phyloP scores from a whole-genome alignment of 768 basidiomycete genomes.

The Tulasnella sp. region DNA sequence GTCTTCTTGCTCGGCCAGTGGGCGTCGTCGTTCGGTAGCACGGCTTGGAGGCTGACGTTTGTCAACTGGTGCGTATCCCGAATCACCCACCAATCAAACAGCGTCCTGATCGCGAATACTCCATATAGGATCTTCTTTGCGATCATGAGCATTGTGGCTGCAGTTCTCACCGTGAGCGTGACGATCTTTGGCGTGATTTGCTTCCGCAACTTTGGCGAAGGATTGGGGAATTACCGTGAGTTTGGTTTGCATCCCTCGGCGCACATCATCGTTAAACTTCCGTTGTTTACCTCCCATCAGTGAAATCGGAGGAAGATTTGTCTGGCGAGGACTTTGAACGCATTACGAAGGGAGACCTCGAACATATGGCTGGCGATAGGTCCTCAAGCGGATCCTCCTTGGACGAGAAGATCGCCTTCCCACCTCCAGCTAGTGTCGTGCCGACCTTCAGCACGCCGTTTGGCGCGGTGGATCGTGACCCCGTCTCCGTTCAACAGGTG shows the following conservation, averaged over 20 bases:
- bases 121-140: conserved; percentile 41
- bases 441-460: background rate
- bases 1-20: conserved; percentile 55
- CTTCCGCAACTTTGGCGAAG: conserved; percentile 66
- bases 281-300: conserved; percentile 24
- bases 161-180: conserved; percentile 41
- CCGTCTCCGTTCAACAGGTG: background rate
- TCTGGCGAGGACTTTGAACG: conserved; percentile 32
- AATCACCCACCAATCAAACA: background rate
- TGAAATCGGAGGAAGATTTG: conserved; percentile 43
- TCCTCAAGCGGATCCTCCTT: background rate
- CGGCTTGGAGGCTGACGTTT: conserved; percentile 61
- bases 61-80: conserved; percentile 38
- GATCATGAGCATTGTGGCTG: conserved; percentile 46
- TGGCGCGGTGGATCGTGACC: background rate
- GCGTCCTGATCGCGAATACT: background rate
- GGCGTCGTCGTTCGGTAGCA: conserved; percentile 54
- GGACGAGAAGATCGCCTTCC: background rate
- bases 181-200: conserved; percentile 56
- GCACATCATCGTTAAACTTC: background rate
- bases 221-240: conserved; percentile 55
- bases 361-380: background rate
- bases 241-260: conserved; percentile 7
- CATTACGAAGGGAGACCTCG: background rate
- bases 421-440: background rate